Evolutionary conservation across 345 rosid genomes (phyloP).

Genomic region (Hevea brasiliensis): DNA sequence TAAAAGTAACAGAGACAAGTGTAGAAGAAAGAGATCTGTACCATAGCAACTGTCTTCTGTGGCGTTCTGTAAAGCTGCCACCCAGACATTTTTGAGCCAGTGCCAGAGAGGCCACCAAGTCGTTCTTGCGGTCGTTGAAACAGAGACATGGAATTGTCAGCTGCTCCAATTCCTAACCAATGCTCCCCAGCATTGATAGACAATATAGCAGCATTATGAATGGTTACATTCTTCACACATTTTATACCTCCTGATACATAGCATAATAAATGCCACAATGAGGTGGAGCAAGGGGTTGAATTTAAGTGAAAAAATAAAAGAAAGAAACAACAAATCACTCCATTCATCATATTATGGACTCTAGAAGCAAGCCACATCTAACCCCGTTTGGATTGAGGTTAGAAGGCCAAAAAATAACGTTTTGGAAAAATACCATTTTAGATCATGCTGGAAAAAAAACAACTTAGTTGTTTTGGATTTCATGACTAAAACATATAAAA

Average conservation of each 20-base stretch:
- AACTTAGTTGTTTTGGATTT: too few relatives aligned
- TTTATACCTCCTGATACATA: constrained; percentile 61
- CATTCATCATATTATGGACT: neutral
- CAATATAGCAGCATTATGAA: constrained; percentile 72
- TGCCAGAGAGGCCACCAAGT: constrained; percentile 49
- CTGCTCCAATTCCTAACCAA: constrained; percentile 97
- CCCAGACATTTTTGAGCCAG: constrained; percentile 79
- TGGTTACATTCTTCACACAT: constrained; percentile 88
- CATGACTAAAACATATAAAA: too few relatives aligned
- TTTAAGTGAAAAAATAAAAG: neutral
- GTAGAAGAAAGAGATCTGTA: constrained; percentile 34
- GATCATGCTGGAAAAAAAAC: too few relatives aligned
- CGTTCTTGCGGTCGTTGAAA: constrained; percentile 93
- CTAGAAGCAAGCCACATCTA: neutral
- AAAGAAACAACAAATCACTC: neutral
- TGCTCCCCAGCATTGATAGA: constrained; percentile 91
- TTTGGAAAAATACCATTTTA: too few relatives aligned
- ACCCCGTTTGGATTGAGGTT: neutral
- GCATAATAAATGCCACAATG: constrained; percentile 2
- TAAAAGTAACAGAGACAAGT: neutral
- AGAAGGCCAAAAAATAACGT: too few relatives aligned
- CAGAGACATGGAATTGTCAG: constrained; percentile 98
- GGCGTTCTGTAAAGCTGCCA: constrained; percentile 99
- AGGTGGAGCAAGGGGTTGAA: neutral
- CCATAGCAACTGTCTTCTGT: constrained; percentile 85